Conservation (phyloP, 352 stramenopile genomes). For the Phytophthora tubulina region DNA sequence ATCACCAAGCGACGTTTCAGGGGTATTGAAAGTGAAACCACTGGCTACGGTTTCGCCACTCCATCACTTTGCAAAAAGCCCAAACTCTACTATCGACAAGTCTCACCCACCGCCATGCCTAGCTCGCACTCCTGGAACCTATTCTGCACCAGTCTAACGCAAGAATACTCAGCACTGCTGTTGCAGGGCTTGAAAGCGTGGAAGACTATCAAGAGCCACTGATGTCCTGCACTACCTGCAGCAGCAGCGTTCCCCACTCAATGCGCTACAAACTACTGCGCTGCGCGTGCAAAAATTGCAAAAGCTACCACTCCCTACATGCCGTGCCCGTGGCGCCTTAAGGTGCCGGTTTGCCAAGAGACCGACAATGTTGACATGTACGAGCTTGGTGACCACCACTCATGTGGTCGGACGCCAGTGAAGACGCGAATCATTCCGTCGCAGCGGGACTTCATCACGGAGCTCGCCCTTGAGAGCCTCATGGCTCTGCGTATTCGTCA, state of each 20-base stretch:
- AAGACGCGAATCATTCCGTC: neutral
- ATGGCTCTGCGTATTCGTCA: constrained; percentile 18
- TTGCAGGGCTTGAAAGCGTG: constrained; percentile 12
- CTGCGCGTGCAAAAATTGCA: constrained; percentile 19
- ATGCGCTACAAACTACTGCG: constrained; percentile 18
- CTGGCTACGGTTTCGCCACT: neutral
- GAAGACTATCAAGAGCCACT: constrained; percentile 19
- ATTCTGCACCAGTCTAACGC: constrained; percentile 7
- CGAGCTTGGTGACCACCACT: constrained; percentile 8
- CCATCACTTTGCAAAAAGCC: neutral
- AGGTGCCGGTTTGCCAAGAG: constrained; percentile 18
- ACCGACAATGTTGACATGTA: neutral
- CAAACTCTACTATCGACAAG: too few relatives aligned
- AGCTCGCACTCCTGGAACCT: constrained; percentile 13
- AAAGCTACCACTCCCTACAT: neutral
- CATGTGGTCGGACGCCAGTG: neutral
- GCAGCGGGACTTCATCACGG: constrained; percentile 18
- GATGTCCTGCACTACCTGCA: constrained; percentile 12
- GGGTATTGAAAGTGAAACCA: too few relatives aligned
- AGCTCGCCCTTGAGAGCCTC: constrained; percentile 10
- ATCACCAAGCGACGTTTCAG: too few relatives aligned
- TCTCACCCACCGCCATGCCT: too few relatives aligned
- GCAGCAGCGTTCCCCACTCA: constrained; percentile 2
- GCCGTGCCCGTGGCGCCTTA: constrained; percentile 7
- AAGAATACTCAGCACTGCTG: constrained; percentile 8